phyloP scores from a whole-genome alignment of 495 filamentous ascomycete species.

The Talaromyces proteolyticus region DNA sequence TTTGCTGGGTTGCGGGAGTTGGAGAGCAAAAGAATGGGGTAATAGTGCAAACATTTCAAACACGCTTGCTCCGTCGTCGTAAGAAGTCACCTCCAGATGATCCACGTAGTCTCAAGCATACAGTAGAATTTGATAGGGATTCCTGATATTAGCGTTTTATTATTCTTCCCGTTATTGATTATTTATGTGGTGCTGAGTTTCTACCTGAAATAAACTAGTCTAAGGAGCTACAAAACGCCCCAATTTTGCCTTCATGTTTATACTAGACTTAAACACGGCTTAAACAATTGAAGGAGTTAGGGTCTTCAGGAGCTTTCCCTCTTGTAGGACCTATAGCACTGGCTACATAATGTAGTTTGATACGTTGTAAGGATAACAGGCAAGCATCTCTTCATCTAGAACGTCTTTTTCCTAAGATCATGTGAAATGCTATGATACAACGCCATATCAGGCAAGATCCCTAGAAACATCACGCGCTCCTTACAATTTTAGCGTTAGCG shows the following conservation, averaged over 20 bases:
- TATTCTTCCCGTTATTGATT: no score
- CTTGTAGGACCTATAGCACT: no score
- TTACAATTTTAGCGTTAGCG: slow-evolving; percentile 68
- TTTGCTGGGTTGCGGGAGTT: slow-evolving; percentile 6
- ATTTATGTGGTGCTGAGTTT: no score
- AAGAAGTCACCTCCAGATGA: not conserved
- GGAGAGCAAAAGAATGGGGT: not conserved
- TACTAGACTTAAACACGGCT: no score
- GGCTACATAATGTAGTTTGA: no score
- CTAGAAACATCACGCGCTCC: slow-evolving; percentile 48
- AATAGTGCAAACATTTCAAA: slow-evolving; percentile 40
- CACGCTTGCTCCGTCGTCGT: slow-evolving; percentile 5
- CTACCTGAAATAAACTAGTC: no score
- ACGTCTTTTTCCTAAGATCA: slow-evolving; percentile 3
- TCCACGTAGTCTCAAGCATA: not conserved
- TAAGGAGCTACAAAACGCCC: no score
- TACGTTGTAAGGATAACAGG: no score
- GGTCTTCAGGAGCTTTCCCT: no score
- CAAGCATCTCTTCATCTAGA: not conserved
- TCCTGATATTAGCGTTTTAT: no score
- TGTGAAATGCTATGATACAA: slow-evolving; percentile 40
- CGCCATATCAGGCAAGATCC: slow-evolving; percentile 20
- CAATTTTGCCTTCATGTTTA: no score
- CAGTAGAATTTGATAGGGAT: not conserved
- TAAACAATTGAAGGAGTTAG: no score